These are phyloP conservation scores for Lactarius sanguifluus DNA, from an alignment of 768 basidiomycete species.

Conservation along the genomic window DNA sequence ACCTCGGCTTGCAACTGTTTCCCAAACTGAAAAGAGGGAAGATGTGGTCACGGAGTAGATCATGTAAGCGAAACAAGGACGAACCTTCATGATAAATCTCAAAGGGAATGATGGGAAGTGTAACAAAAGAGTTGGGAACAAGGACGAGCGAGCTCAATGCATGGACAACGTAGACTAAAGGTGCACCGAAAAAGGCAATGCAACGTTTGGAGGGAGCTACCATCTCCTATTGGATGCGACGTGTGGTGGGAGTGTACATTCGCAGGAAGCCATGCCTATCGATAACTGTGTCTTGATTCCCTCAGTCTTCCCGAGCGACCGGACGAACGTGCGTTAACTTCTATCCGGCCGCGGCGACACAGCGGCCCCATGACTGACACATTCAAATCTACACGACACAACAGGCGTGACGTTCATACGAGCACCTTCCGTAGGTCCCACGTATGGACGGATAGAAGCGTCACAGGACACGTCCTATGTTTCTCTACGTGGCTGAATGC, in stretches of 20 bases:
- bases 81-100: slow-evolving; percentile 37
- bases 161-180: slow-evolving; percentile 5
- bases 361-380: slow-evolving; percentile 21
- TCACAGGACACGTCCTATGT: slow-evolving; percentile 82
- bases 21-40: slow-evolving; percentile 68
- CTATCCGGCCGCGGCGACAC: slow-evolving; percentile 13
- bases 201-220: slow-evolving; percentile 9
- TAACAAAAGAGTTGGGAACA: slow-evolving; percentile 2
- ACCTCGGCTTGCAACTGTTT: slow-evolving; percentile 96
- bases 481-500: slow-evolving; percentile 80
- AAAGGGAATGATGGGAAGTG: slow-evolving; percentile 11
- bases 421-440: slow-evolving; percentile 90
- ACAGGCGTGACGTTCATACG: slow-evolving; percentile 42
- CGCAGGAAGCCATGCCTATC: slow-evolving; percentile 23
- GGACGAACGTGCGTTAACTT: slow-evolving; percentile 50
- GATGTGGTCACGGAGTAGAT: slow-evolving; percentile 9
- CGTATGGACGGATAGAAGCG: slow-evolving; percentile 66
- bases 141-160: slow-evolving; percentile 7
- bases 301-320: slow-evolving; percentile 3
- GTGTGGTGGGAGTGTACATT: slow-evolving; percentile 12
- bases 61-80: slow-evolving; percentile 7
- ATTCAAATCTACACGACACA: slow-evolving; percentile 9
- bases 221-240: slow-evolving; percentile 5
- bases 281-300: slow-evolving; percentile 11
- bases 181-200: slow-evolving; percentile 13